Evolutionary conservation across 192 early-diverging fungal species (phyloP).

Genomic region (Paraglomus occultum): DNA sequence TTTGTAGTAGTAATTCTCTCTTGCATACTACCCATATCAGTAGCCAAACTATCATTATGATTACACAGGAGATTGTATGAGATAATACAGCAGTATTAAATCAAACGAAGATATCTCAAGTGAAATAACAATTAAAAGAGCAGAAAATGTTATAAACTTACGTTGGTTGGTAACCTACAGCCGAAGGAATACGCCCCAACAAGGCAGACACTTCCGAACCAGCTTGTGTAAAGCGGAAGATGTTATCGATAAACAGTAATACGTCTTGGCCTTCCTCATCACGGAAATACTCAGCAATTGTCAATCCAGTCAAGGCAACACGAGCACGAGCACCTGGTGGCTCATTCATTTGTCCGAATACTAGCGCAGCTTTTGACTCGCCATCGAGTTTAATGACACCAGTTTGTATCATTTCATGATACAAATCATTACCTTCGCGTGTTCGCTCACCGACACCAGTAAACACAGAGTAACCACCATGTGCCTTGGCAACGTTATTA

Average conservation of each 20-base stretch:
- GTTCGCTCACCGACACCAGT: constrained; percentile 99
- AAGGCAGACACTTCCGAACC: constrained; percentile 99
- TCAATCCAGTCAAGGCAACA: constrained; percentile 96
- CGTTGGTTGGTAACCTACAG: constrained; percentile 99
- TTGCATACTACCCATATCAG: constrained; percentile 99
- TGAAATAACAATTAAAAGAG: not conserved
- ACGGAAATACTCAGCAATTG: constrained; percentile 99
- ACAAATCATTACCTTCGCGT: constrained; percentile 99
- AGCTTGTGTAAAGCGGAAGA: constrained; percentile 99
- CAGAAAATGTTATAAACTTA: constrained; percentile 15
- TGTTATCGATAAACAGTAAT: constrained; percentile 99
- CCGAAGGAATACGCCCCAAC: constrained; percentile 98
- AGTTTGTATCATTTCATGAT: constrained; percentile 97
- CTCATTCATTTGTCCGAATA: constrained; percentile 99
- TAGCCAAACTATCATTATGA: constrained; percentile 58
- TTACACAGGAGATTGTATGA: too few species aligned
- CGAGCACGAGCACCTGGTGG: constrained; percentile 98
- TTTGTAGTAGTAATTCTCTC: constrained; percentile 99
- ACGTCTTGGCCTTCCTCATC: constrained; percentile 99
- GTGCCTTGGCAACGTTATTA: constrained; percentile 99
- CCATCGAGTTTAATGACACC: constrained; percentile 97
- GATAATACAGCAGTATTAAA: too few species aligned
- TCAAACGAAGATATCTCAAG: not conserved
- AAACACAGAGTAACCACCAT: constrained; percentile 99
- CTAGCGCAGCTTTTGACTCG: constrained; percentile 91